Percentiles rank a stretch among this genome's conserved stretches.
These are phyloP conservation scores for Fraxinus cuspidata DNA, from an alignment of 257 asterid genomes.

Conservation along the genomic window DNA sequence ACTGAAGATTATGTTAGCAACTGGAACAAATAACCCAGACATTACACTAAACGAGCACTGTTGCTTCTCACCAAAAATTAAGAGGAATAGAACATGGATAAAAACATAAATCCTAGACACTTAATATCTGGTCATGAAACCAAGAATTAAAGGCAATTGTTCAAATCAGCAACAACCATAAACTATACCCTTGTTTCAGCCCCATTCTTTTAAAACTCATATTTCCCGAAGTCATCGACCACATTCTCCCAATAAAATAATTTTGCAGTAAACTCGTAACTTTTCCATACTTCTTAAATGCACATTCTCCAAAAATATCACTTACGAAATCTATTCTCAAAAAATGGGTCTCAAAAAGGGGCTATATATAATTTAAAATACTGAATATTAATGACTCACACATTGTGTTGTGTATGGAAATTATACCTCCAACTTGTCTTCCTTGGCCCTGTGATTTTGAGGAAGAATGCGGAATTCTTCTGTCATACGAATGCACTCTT, in stretches of 20 bases:
- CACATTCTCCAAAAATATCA: too few relatives aligned
- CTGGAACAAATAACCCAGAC: background rate
- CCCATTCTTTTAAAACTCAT: too few relatives aligned
- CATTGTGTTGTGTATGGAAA: background rate
- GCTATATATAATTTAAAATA: background rate
- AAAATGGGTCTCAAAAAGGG: too few relatives aligned
- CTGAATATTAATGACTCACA: background rate
- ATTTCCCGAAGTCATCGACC: too few relatives aligned
- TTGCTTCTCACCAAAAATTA: background rate
- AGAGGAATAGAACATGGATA: background rate
- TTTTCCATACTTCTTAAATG: too few relatives aligned
- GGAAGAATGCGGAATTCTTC: conserved; percentile 83
- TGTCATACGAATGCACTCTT: conserved; percentile 68
- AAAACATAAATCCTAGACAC: background rate
- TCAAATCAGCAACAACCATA: conserved; percentile 1
- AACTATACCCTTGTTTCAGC: background rate
- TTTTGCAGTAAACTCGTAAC: too few relatives aligned
- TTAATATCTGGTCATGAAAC: background rate
- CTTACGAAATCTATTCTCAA: too few relatives aligned
- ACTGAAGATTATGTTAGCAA: conserved; percentile 1
- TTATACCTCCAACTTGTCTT: conserved; percentile 82
- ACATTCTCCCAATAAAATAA: too few relatives aligned
- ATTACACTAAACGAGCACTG: background rate
- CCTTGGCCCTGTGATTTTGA: conserved; percentile 77
- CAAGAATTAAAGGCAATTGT: conserved; percentile 2